Evolutionary conservation across 768 basidiomycete species (phyloP), one percentile per base, ranked within the genome.

Genomic region (Russula ochroleuca): DNA sequence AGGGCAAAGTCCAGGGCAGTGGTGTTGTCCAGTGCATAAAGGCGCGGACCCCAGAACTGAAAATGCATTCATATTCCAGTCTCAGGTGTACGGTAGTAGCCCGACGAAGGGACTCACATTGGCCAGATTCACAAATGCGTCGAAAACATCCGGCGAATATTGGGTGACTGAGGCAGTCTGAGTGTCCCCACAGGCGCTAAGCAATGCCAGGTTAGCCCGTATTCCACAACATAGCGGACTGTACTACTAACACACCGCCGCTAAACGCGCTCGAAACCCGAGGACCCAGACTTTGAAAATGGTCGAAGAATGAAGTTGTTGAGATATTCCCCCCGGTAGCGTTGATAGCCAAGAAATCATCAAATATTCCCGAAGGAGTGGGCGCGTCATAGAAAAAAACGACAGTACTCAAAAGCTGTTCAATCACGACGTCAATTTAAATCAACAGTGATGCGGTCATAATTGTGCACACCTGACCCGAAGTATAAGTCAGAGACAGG

Each of bases 321-420:
- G n/a, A 17, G 19, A 61, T 40, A 25, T 61, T 45, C 0, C 31
- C 28, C 43, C 41, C n/a, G 23, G 47, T 28, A 10, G 37, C n/a
- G 2, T 64, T 61, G 23, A 68, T 52, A 38, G 52, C 65, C 17
- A 69, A 25, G 31, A 69, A 52, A 43, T 65, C 64, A 23, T 68
- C 67, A 43, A 68, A 69, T 10, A 64, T 52, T 15, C 65, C 67
- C 6, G 19, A 33, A 13, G 66, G 59, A 7, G 50, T 67, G 6
- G 68, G 66, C 5, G 43, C 68, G 53, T 69, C 57, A 33, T 69
- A 69, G n/a, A 35, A 69, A 69, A 5, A 67, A 3, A 47, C 10
- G 23, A 33, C 28, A 5, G 11, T 7, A 28, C 5, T 19, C 17
- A 3, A 3, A 10, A 51, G 10, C 50, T 51, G 23, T 14, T 15